Evolutionary conservation across 257 asterid genomes (phyloP).

Genomic region (Nicotiana obtusifolia): DNA sequence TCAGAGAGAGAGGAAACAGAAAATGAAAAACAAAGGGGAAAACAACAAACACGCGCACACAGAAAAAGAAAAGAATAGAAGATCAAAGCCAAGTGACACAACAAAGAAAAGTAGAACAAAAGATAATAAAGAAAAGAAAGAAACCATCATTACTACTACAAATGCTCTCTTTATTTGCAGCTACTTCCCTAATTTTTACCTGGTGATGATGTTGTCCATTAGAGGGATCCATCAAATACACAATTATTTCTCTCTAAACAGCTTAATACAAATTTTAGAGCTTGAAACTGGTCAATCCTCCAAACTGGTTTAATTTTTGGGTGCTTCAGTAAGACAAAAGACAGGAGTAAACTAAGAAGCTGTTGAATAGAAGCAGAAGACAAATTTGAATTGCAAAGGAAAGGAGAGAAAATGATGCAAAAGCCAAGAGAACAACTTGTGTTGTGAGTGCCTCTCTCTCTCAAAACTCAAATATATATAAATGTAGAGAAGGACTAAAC

Average conservation of each 20-base stretch:
- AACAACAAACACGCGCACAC: not conserved
- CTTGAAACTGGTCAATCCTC: not conserved
- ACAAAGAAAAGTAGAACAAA: not conserved
- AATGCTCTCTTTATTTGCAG: not conserved
- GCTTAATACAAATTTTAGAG: not conserved
- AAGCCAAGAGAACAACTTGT: not conserved
- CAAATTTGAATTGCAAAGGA: not conserved
- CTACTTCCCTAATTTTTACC: constrained; percentile 24
- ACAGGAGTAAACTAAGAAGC: not conserved
- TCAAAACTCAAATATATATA: constrained; percentile 9
- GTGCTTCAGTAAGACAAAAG: not conserved
- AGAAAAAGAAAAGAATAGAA: not conserved
- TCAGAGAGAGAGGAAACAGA: not conserved
- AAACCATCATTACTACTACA: not conserved
- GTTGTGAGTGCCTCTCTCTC: constrained; percentile 5
- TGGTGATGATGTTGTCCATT: constrained; percentile 47
- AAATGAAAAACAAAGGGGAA: not conserved
- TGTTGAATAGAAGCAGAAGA: not conserved
- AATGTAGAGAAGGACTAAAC: constrained; percentile 17
- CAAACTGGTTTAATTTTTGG: not conserved
- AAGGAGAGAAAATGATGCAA: not conserved
- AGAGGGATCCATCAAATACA: constrained; percentile 66
- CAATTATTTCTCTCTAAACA: not conserved
- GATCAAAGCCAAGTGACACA: not conserved
- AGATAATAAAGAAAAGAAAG: not conserved